These are phyloP conservation scores for Xylaria sp. DNA, from an alignment of 495 filamentous ascomycete species.

Conservation along the genomic window DNA sequence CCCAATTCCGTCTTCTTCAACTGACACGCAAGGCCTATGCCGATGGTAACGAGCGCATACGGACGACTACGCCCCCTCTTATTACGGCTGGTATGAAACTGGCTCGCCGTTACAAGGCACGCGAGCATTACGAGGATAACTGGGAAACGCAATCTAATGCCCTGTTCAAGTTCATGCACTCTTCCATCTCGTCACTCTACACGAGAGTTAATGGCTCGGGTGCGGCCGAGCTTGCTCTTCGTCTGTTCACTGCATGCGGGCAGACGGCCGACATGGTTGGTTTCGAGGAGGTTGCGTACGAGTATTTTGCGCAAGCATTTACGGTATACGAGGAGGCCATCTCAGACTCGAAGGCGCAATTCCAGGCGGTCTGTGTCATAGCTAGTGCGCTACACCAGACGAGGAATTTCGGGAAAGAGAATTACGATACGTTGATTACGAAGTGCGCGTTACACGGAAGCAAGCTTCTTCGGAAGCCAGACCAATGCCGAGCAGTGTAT, in stretches of 20 bases:
- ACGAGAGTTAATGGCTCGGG: conserved; percentile 77
- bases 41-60: conserved; percentile 93
- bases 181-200: conserved; percentile 84
- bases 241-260: conserved; percentile 88
- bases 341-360: conserved; percentile 93
- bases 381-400: conserved; percentile 86
- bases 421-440: conserved; percentile 97
- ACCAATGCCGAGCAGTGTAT: conserved; percentile 96
- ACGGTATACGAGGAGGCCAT: conserved; percentile 97
- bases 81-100: conserved; percentile 90
- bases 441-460: conserved; percentile 96
- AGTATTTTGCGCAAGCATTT: conserved; percentile 98
- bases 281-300: conserved; percentile 94
- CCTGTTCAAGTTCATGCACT: conserved; percentile 94
- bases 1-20: conserved; percentile 93
- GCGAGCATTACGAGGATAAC: conserved; percentile 94
- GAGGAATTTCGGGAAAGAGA: conserved; percentile 89
- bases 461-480: conserved; percentile 96
- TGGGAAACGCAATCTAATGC: conserved; percentile 89
- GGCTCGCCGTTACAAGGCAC: conserved; percentile 84
- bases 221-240: conserved; percentile 83
- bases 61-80: conserved; percentile 91
- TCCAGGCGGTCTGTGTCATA: conserved; percentile 96
- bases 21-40: conserved; percentile 83
- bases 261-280: conserved; percentile 92